phyloP scores from a whole-genome alignment of 1,284 basidiomycete genomes.

The Trichosporon sp. region DNA sequence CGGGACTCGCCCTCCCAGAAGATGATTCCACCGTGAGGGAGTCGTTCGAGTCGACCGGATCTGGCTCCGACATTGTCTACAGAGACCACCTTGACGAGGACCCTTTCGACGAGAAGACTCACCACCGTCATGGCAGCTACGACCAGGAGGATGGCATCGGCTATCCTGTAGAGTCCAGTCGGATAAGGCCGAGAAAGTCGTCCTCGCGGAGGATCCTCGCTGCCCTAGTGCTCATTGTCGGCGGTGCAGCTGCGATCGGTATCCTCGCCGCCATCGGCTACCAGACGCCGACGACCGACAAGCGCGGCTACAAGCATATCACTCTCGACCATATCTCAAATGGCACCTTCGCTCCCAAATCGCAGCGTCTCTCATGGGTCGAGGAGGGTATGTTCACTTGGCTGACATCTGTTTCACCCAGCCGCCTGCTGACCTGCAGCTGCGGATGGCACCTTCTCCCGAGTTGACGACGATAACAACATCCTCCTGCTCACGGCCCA shows the following conservation, averaged over 20 bases:
- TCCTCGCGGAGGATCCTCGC: constrained; percentile 36
- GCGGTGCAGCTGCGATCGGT: constrained; percentile 37
- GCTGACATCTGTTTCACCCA: background rate
- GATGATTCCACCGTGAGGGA: background rate
- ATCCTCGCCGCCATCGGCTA: constrained; percentile 40
- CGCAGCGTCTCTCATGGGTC: constrained; percentile 65
- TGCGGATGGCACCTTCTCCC: constrained; percentile 83
- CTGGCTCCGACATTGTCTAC: constrained; percentile 28
- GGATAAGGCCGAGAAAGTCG: constrained; percentile 33
- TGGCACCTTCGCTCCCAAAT: constrained; percentile 63
- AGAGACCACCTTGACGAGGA: constrained; percentile 38
- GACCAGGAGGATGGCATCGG: constrained; percentile 25
- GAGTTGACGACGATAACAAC: constrained; percentile 53
- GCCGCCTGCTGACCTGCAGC: constrained; percentile 51
- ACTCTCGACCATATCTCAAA: constrained; percentile 86
- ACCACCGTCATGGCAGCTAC: constrained; percentile 7
- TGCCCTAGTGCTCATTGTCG: constrained; percentile 35
- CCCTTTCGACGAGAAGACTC: constrained; percentile 40
- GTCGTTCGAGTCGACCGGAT: constrained; percentile 13
- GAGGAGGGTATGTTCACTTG: constrained; percentile 63
- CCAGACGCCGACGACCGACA: constrained; percentile 34
- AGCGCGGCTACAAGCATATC: constrained; percentile 60
- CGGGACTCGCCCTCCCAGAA: background rate
- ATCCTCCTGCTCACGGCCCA: constrained; percentile 74
- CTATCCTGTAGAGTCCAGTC: constrained; percentile 27